These are phyloP conservation scores for Arabidopsis thaliana DNA, from an alignment of 345 rosid genomes.

Conservation along the genomic window TAIR10.1 NC_003070.9:13163001-13163500, in stretches of 20 bases:
- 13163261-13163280: too few species aligned
- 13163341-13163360: conserved; percentile 82
- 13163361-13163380: conserved; percentile 78
- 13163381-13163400: conserved; percentile 84
- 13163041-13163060: background rate
- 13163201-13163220: conserved; percentile 84
- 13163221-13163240: conserved; percentile 73
- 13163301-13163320: background rate
- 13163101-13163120: conserved; percentile 57
- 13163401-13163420: conserved; percentile 77
- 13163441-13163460: conserved; percentile 74
- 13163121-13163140: conserved; percentile 74
- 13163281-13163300: background rate
- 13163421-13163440: conserved; percentile 67
- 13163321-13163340: conserved; percentile 43
- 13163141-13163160: conserved; percentile 57
- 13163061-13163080: conserved; percentile 34
- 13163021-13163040: too few species aligned
- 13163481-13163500: conserved; percentile 68
- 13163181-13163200: conserved; percentile 87
- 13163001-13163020: too few species aligned
- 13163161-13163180: conserved; percentile 82
- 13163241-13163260: too few species aligned
- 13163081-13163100: conserved; percentile 56
- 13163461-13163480: conserved; percentile 67